These are phyloP conservation scores for Thymus quinquecostatus DNA, from an alignment of 257 asterid genomes.

Conservation along the genomic window DNA sequence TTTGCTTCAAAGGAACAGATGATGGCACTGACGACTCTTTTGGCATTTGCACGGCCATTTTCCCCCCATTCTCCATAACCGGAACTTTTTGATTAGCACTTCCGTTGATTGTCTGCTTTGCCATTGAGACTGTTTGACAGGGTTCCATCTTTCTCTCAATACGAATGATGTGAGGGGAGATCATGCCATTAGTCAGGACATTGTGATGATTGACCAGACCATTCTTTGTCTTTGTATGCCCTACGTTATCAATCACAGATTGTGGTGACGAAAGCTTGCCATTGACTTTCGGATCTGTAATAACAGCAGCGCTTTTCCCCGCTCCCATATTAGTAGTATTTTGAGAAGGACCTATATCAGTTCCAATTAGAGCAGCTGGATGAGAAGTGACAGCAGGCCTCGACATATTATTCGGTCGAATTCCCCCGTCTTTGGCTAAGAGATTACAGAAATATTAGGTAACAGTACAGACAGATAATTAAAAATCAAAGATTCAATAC, in stretches of 20 bases:
- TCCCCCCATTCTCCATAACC: slow-evolving; percentile 31
- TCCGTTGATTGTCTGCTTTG: slow-evolving; percentile 28
- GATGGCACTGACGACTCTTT: slow-evolving; percentile 28
- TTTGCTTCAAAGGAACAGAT: slow-evolving; percentile 28
- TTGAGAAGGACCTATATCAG: slow-evolving; percentile 33
- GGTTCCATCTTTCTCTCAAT: slow-evolving; percentile 37
- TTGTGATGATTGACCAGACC: slow-evolving; percentile 20
- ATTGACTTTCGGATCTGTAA: slow-evolving; percentile 30
- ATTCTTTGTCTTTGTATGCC: slow-evolving; percentile 34
- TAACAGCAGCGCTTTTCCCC: slow-evolving; percentile 28
- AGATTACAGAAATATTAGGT: slow-evolving; percentile 30
- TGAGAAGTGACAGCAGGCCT: slow-evolving; percentile 37
- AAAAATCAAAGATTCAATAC: slow-evolving; percentile 17
- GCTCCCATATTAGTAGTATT: slow-evolving; percentile 23
- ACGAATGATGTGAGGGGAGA: slow-evolving; percentile 30
- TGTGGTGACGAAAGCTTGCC: slow-evolving; percentile 37
- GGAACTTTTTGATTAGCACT: slow-evolving; percentile 17
- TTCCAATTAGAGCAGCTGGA: slow-evolving; percentile 42
- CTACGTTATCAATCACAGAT: slow-evolving; percentile 35
- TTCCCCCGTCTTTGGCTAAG: slow-evolving; percentile 41
- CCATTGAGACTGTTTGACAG: slow-evolving; percentile 27
- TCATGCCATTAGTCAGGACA: slow-evolving; percentile 32
- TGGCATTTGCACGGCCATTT: slow-evolving; percentile 15
- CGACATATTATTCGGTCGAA: slow-evolving; percentile 33
- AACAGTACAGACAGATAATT: slow-evolving; percentile 26